These are phyloP conservation scores for Monosporozyma yasuniensis DNA, from an alignment of 805 yeast species.

Conservation along the genomic window DNA sequence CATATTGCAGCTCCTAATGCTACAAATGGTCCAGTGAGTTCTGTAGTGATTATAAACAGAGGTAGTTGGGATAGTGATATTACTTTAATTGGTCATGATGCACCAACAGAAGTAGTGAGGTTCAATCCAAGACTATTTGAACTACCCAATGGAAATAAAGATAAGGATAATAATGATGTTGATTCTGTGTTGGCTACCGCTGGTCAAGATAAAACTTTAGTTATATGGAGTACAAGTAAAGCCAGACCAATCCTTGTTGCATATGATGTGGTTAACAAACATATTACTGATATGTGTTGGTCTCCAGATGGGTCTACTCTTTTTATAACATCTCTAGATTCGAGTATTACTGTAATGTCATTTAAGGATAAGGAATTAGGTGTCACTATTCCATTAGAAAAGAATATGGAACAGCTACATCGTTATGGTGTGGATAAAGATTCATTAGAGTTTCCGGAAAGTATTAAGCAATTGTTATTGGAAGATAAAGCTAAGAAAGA, in stretches of 20 bases:
- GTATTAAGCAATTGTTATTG: constrained; percentile 63
- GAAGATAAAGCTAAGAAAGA: constrained; percentile 51
- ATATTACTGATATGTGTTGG: constrained; percentile 89
- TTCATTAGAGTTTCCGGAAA: constrained; percentile 76
- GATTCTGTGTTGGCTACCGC: constrained; percentile 86
- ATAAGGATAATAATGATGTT: constrained; percentile 15
- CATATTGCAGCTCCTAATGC: constrained; percentile 82
- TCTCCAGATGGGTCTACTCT: constrained; percentile 66
- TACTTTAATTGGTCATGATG: constrained; percentile 72
- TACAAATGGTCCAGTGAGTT: constrained; percentile 70
- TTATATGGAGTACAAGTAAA: constrained; percentile 75
- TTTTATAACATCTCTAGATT: constrained; percentile 78
- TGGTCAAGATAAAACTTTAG: constrained; percentile 86
- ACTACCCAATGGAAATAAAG: neutral
- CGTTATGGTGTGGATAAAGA: constrained; percentile 87
- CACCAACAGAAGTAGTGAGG: constrained; percentile 73
- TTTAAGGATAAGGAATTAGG: constrained; percentile 66
- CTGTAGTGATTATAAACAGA: constrained; percentile 64
- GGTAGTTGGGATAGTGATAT: constrained; percentile 74
- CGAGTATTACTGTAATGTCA: constrained; percentile 57
- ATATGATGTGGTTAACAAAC: constrained; percentile 60
- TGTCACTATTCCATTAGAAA: constrained; percentile 49
- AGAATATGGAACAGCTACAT: constrained; percentile 59
- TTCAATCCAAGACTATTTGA: constrained; percentile 65
- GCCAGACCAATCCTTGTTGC: constrained; percentile 76